Evolutionary conservation across 2,329 filamentous ascomycete genomes (phyloP), one percentile per base, ranked within the genome.

Genomic region (Coleophoma cylindrospora): DNA sequence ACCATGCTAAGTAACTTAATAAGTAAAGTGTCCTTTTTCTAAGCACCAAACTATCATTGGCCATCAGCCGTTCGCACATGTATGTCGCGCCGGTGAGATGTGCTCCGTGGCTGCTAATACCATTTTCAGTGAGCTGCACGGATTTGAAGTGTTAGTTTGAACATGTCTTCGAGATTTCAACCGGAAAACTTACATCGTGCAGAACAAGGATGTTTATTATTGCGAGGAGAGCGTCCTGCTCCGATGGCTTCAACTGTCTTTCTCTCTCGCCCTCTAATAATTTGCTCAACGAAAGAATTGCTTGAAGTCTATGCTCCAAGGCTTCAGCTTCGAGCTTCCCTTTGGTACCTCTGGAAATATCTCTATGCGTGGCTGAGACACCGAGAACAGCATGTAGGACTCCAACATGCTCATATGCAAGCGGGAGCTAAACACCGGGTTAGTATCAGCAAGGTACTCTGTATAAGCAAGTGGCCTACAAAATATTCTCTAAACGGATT

Each of bases 401-500:
- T 2, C 41, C 41, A 27, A 44, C 41, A 44, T 44, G 41, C 32
- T 44, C 41, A 15, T 44, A 44, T 44, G 41, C 41, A 15, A 44
- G 27, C 3, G 41, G 41, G 2, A 44, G n/a, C 41, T 44, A 27
- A 14, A 6, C 9, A 12, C 3, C n/a, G 17, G 19, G 38, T 41
- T 17, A 41, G 38, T 10, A 2, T 27, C 3, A 27, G 3, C 17
- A 41, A 15, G 14, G 15, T 12, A 41, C 22, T 12, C 3, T 41
- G 14, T 12, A 44, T 15, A 22, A 12, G 27, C 17, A 27, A 27
- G 2, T n/a, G n/a, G 32, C 41, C 10, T 12, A 44, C 41, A 44
- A 44, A 44, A 44, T 44, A 15, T 11, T 44, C 41, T 27, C 41
- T 19, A 32, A 44, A 44, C n/a, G 41, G 41, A 32, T 44, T 44